Conservation (phyloP, 2,329 filamentous ascomycete genomes). For the Microdochium bolleyi region DNA sequence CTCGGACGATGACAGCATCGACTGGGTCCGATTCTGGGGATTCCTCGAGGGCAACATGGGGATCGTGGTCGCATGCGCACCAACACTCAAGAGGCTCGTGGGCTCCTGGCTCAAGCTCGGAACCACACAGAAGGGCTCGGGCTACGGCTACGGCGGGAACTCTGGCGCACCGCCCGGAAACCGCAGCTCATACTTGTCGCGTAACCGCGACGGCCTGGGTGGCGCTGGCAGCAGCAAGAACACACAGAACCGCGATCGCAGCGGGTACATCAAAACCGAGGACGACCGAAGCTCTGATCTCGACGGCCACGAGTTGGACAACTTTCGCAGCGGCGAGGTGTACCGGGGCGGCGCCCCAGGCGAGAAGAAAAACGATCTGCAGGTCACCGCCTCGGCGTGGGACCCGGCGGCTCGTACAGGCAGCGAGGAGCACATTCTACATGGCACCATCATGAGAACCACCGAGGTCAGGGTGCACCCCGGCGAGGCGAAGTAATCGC, state of each 20-base stretch:
- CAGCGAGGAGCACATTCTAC: neutral
- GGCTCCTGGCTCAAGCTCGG: neutral
- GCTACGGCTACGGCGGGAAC: neutral
- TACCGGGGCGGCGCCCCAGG: neutral
- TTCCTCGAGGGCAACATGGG: constrained; percentile 30
- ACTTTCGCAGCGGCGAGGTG: neutral
- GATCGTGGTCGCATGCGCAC: constrained; percentile 29
- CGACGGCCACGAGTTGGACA: neutral
- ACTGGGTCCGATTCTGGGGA: constrained; percentile 21
- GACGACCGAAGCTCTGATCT: neutral
- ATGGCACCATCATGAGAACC: neutral
- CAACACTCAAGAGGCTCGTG: constrained; percentile 19
- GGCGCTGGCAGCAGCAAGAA: neutral
- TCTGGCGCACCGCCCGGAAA: neutral
- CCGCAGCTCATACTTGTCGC: neutral
- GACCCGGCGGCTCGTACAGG: neutral
- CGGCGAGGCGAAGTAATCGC: no score
- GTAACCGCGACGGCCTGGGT: neutral
- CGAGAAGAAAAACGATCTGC: neutral
- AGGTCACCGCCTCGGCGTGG: neutral
- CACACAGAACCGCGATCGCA: neutral
- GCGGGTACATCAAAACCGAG: neutral
- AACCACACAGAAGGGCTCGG: neutral
- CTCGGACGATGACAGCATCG: constrained; percentile 2
- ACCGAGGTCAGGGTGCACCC: neutral